Evolutionary conservation across 2,329 filamentous ascomycete species (phyloP), one percentile per base, ranked within the genome.

Genomic region (Cylindrodendrum hubeiense): DNA sequence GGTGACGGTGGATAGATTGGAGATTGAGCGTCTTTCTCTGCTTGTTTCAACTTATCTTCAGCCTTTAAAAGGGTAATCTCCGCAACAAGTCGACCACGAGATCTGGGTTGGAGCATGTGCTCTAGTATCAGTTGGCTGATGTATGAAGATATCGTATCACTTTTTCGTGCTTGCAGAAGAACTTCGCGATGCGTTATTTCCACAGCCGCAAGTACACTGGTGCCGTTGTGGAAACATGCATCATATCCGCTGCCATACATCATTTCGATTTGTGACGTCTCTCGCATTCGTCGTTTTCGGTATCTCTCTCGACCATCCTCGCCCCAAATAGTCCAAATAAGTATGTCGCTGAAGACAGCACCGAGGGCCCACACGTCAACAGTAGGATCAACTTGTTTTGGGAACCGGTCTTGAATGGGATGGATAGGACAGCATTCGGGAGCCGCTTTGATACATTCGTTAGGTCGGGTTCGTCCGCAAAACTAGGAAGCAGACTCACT

Each of bases 301-400:
- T 67, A 69, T 0, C 44, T 1, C 1, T 69, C 57, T 0, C 63
- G 60, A 10, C 60, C 51, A 8, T 12, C 2, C 8, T 60, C 55
- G 5, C 55, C 59, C 19, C 26, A 10, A 5, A 61, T 34, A 4
- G 57, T 60, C 68, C 66, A 70, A n/a, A 70, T 34, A 4, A 68
- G 52, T 0, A 49, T 57, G 5, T 70, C 68, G n/a, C 66, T 70
- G 12, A 49, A 68, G 2, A 70, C 60, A 1, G 67, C 66, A 1
- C 67, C 67, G 0, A 69, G 47, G 0, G 63, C 54, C 67, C 67
- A 68, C 0, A 66, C 21, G 7, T 68, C 66, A 22, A 39, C 50
- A 0, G 19, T 44, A 1, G 51, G n/a, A 12, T 49, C 15, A 0
- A 67, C 34, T 0, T 13, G 12, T 12, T 28, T 47, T 10, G 22